Percentiles rank a stretch among this genome's conserved stretches.
These are phyloP conservation scores for Bruguiera sexangula DNA, from an alignment of 345 rosid genomes.

Conservation along the genomic window DNA sequence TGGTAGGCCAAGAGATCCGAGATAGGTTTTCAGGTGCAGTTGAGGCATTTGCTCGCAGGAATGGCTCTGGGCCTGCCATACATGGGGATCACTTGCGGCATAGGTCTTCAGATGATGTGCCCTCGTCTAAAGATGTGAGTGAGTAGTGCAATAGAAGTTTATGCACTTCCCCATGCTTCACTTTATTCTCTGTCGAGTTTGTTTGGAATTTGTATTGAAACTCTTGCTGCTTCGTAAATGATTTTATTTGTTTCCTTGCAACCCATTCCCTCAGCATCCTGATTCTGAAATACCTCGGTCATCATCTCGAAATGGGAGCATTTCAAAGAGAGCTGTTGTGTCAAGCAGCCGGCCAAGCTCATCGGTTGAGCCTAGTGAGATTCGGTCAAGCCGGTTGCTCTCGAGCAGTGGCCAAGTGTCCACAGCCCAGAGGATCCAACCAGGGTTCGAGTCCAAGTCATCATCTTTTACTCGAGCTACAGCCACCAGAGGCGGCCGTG, in stretches of 20 bases:
- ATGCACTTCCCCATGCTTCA: neutral
- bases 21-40: constrained; percentile 66
- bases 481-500: constrained; percentile 42
- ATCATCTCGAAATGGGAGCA: constrained; percentile 67
- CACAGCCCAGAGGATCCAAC: constrained; percentile 58
- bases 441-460: constrained; percentile 55
- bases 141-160: constrained; percentile 17
- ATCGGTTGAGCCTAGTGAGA: constrained; percentile 71
- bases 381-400: constrained; percentile 55
- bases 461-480: constrained; percentile 45
- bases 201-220: constrained; percentile 2
- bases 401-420: constrained; percentile 60
- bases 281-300: constrained; percentile 48
- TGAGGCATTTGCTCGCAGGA: constrained; percentile 68
- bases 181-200: neutral
- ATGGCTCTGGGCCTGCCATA: constrained; percentile 40
- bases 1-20: constrained; percentile 56
- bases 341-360: constrained; percentile 65
- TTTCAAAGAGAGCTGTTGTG: constrained; percentile 60
- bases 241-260: constrained; percentile 13
- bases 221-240: neutral
- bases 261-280: constrained; percentile 34
- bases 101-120: constrained; percentile 52
- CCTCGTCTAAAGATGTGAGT: constrained; percentile 55
- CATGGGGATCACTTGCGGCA: constrained; percentile 47